phyloP scores from a whole-genome alignment of 176 grass and related monocot genomes.

The Paspalum notatum region DNA sequence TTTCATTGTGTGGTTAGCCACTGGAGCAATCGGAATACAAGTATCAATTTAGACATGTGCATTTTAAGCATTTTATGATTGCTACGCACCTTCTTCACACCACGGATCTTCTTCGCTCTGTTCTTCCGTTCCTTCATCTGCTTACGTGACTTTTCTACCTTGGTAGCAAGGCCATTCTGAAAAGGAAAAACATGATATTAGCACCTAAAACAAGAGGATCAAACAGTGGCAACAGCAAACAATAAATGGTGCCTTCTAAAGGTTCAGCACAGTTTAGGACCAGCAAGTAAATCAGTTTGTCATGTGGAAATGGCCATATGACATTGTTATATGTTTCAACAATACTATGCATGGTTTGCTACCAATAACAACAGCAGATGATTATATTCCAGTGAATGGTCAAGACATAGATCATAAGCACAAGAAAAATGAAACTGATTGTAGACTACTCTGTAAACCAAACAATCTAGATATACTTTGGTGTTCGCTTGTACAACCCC shows the following conservation, averaged over 20 bases:
- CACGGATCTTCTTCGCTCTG: conserved; percentile 84
- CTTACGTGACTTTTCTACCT: conserved; percentile 93
- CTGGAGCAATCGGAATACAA: neutral
- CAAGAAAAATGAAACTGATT: neutral
- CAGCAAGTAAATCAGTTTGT: neutral
- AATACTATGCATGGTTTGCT: neutral
- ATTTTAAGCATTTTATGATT: neutral
- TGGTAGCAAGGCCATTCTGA: conserved; percentile 93
- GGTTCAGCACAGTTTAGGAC: neutral
- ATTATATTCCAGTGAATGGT: neutral
- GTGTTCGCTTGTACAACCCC: neutral
- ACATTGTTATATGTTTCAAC: neutral
- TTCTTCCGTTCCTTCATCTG: conserved; percentile 97
- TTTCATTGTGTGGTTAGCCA: neutral
- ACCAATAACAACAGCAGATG: neutral
- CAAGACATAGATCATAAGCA: neutral
- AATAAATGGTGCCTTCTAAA: neutral
- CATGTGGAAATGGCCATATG: neutral
- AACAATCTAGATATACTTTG: neutral
- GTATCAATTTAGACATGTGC: neutral
- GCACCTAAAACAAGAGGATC: neutral
- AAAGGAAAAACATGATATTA: conserved; percentile 13
- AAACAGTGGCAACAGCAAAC: neutral
- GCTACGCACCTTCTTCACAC: conserved; percentile 76
- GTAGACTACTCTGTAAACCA: neutral